Evolutionary conservation across 192 early-diverging fungal species (phyloP).

Genomic region (Neocallimastix lanati): DNA sequence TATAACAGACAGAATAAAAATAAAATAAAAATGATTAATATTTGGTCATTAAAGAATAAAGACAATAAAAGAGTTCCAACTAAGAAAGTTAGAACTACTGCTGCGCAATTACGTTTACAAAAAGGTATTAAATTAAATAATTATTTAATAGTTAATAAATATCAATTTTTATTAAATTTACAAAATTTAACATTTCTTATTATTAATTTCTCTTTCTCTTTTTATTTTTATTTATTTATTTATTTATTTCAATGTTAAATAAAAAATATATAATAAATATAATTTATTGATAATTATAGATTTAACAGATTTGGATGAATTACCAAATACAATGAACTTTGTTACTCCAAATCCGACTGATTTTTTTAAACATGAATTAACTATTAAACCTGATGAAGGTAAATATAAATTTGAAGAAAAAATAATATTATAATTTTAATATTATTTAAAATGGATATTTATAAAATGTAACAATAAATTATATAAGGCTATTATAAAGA

Average conservation of each 20-base stretch:
- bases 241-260: too few relatives aligned
- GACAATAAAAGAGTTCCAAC: constrained; percentile 19
- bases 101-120: constrained; percentile 78
- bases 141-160: too few relatives aligned
- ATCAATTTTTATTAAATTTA: too few relatives aligned
- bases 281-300: constrained; percentile 22
- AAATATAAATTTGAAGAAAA: too few relatives aligned
- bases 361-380: constrained; percentile 63
- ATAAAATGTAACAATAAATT: too few relatives aligned
- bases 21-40: neutral
- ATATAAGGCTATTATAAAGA: constrained; percentile 59
- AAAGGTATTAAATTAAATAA: too few relatives aligned
- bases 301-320: constrained; percentile 52
- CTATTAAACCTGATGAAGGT: constrained; percentile 77
- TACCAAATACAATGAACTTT: constrained; percentile 58
- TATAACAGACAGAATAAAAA: too few relatives aligned
- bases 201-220: neutral
- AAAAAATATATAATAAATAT: too few relatives aligned
- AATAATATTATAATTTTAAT: too few relatives aligned
- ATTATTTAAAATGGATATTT: too few relatives aligned
- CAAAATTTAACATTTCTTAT: too few relatives aligned
- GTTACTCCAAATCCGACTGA: constrained; percentile 58
- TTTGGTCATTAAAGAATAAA: neutral
- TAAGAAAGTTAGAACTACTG: constrained; percentile 60
- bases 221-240: too few relatives aligned